Evolutionary conservation across 176 grass and related monocot genomes (phyloP), one percentile per base, ranked within the genome.

Genomic region (Raddia distichophylla): DNA sequence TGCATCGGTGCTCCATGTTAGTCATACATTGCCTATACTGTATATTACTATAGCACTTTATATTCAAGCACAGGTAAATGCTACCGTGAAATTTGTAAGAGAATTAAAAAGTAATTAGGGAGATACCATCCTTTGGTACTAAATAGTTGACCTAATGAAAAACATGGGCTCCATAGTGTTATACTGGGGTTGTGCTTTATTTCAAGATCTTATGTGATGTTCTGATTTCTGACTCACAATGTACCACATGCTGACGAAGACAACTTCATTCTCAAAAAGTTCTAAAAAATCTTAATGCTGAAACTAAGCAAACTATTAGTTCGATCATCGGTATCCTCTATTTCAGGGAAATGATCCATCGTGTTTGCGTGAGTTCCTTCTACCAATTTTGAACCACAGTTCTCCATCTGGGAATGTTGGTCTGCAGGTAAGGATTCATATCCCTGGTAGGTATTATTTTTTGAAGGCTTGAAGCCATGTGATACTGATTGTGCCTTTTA

Each of bases 311-410:
- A 77, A 64, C 58, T 82, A 44, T 60, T 52, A 71, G 49, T 79
- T 57, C 18, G 37, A 76, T 49, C 11, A 17, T 76, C 22, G 78
- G 6, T 55, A 61, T 74, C 19, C 64, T 72, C 60, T 84, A 51
- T 52, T 82, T 64, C 57, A 98, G 95, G 95, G 92, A 88, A 93
- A 98, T 86, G 88, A 98, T 61, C 90, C 95, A 52, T 89, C 92
- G 84, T 98, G 92, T 77, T 86, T 98, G 82, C 95, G 95, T 8
- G 95, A 95, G 82, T 98, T 98, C 74, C 90, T 98, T 70, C 32
- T 98, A 54, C 95, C 95, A 72, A 86, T 88, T 84, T 69, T 98
- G 19, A 88, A 22, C 46, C 86, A 79, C 85, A 91, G 88, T 74
- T 95, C 82, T 73, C 84, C 96, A 76, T 95, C 79, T 44, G 93